A percentile compares a stretch with the other conserved stretches of the same genome.
phyloP scores from a whole-genome alignment of 1,139 yeast genomes.

The Blastobotrys indianensis region DNA sequence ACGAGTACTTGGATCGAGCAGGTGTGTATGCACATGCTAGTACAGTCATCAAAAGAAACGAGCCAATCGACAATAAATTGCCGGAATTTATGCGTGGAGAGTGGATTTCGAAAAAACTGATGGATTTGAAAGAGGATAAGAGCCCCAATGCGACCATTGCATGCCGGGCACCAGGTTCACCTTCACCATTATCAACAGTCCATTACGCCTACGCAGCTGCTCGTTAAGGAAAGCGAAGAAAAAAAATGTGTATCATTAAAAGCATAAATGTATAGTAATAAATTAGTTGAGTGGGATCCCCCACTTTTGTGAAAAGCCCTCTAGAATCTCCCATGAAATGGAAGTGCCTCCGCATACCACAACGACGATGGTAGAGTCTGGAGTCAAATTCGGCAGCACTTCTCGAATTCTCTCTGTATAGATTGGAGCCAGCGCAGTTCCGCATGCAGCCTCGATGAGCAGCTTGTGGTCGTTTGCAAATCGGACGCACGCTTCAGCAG shows the following conservation, averaged over 20 bases:
- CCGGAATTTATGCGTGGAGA: too few species aligned
- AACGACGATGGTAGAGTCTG: slow-evolving; percentile 28
- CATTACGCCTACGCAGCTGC: neutral
- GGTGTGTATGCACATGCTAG: too few species aligned
- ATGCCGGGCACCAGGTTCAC: too few species aligned
- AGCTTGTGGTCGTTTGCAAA: slow-evolving; percentile 48
- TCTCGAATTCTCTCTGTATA: slow-evolving; percentile 32
- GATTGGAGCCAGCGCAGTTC: slow-evolving; percentile 57
- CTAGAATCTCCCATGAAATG: slow-evolving; percentile 27
- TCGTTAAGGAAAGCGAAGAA: too few species aligned
- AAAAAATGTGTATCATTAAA: neutral
- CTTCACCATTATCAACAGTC: too few species aligned
- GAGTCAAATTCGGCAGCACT: slow-evolving; percentile 24
- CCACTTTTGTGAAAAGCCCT: slow-evolving; percentile 23
- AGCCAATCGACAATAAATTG: too few species aligned
- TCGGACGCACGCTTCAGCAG: slow-evolving; percentile 47
- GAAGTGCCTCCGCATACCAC: slow-evolving; percentile 34
- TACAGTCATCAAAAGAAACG: too few species aligned
- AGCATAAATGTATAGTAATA: neutral
- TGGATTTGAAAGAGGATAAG: too few species aligned
- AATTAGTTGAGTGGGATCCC: slow-evolving; percentile 10
- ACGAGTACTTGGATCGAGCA: too few species aligned
- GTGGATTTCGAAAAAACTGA: too few species aligned
- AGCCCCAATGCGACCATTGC: too few species aligned
- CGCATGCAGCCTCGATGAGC: slow-evolving; percentile 70